These are phyloP conservation scores for Lindgomyces ingoldianus DNA, from an alignment of 495 filamentous ascomycete genomes.

Conservation along the genomic window DNA sequence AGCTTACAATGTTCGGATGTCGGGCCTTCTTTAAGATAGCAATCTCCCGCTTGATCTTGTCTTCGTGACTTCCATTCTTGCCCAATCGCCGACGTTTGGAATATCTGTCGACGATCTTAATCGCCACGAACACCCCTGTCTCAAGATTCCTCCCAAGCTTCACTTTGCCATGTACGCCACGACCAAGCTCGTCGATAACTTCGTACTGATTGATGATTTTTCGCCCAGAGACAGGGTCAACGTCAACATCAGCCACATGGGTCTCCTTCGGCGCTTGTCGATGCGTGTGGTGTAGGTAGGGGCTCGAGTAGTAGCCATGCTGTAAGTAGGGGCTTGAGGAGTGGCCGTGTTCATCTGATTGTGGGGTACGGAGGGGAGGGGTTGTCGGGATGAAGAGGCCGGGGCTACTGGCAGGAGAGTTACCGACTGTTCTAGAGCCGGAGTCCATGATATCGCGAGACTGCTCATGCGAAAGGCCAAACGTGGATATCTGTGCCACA, in stretches of 20 bases:
- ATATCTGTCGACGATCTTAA: conserved; percentile 97
- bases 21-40: conserved; percentile 97
- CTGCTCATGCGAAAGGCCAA: conserved; percentile 29
- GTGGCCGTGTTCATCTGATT: conserved; percentile 37
- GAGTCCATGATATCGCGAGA: conserved; percentile 35
- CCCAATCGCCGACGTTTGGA: conserved; percentile 91
- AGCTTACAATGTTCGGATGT: conserved; percentile 89
- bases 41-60: conserved; percentile 95
- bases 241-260: conserved; percentile 83
- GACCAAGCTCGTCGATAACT: conserved; percentile 91
- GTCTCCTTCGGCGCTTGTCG: conserved; percentile 56
- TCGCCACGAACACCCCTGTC: conserved; percentile 62
- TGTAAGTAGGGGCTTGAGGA: conserved; percentile 50
- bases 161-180: conserved; percentile 72
- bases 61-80: conserved; percentile 69
- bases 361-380: conserved; percentile 28
- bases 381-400: conserved; percentile 44
- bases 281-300: conserved; percentile 48
- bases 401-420: conserved; percentile 46
- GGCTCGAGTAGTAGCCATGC: conserved; percentile 47
- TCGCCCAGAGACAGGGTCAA: conserved; percentile 81
- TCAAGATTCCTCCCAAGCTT: conserved; percentile 66
- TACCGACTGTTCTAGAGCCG: conserved; percentile 45
- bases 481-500: conserved; percentile 31
- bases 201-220: conserved; percentile 98